Evolutionary conservation across 2,329 filamentous ascomycete species (phyloP).

Genomic region (Hypoxylon sp.): DNA sequence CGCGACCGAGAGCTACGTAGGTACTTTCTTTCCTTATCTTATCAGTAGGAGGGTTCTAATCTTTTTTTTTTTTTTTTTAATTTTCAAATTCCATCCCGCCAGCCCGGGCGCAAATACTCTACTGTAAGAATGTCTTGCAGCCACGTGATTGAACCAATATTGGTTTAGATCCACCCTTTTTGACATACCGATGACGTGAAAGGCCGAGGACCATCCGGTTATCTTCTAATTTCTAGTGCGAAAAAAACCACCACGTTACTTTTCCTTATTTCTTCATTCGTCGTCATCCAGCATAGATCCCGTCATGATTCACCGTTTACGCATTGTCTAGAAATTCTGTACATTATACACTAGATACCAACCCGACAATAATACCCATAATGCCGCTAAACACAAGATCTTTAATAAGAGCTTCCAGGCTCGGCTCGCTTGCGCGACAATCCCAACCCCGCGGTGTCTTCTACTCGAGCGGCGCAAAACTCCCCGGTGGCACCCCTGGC

Average conservation of each 20-base stretch:
- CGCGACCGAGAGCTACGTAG: slow-evolving; percentile 10
- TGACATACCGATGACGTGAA: slow-evolving; percentile 30
- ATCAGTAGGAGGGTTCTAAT: no score
- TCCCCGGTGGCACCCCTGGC: slow-evolving; percentile 42
- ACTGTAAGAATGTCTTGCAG: not conserved
- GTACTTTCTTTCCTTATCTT: slow-evolving; percentile 24
- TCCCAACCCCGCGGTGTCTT: slow-evolving; percentile 34
- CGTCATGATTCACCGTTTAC: no score
- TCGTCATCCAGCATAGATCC: slow-evolving; percentile 1
- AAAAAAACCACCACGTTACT: slow-evolving; percentile 8
- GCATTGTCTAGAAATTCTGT: no score
- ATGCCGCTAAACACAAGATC: slow-evolving; percentile 40
- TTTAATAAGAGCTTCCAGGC: slow-evolving; percentile 39
- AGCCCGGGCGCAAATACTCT: no score
- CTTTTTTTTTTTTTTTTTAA: no score
- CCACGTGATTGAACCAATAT: slow-evolving; percentile 11
- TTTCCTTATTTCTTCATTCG: slow-evolving; percentile 5
- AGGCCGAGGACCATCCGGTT: slow-evolving; percentile 12
- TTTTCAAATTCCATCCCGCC: no score
- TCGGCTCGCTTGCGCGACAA: slow-evolving; percentile 32
- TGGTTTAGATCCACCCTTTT: slow-evolving; percentile 3
- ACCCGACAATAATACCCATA: slow-evolving; percentile 2
- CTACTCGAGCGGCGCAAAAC: slow-evolving; percentile 37
- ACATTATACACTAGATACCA: no score
- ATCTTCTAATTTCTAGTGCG: slow-evolving; percentile 1